These are phyloP conservation scores for Akanthomyces lecanii DNA, from an alignment of 2,329 filamentous ascomycete genomes.

Conservation along the genomic window DNA sequence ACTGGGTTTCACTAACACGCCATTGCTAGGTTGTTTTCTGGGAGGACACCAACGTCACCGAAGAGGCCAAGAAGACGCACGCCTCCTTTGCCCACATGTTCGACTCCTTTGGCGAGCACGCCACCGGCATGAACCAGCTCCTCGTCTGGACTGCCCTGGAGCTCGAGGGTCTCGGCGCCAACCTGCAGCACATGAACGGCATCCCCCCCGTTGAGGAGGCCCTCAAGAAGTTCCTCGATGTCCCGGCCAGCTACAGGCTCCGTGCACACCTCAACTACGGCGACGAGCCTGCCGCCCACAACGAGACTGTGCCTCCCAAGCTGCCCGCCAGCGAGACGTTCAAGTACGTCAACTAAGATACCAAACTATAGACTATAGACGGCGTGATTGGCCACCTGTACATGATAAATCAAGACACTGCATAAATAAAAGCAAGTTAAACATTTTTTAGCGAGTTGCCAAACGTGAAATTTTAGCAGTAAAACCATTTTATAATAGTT, in stretches of 20 bases:
- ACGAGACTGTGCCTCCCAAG: constrained; percentile 56
- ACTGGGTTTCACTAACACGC: constrained; percentile 39
- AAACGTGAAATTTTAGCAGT: not conserved
- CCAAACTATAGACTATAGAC: not conserved
- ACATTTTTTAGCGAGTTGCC: not conserved
- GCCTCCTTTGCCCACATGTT: constrained; percentile 75
- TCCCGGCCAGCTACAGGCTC: constrained; percentile 67
- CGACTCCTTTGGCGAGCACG: constrained; percentile 70
- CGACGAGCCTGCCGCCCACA: constrained; percentile 50
- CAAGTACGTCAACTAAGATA: constrained; percentile 11
- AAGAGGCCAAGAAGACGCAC: constrained; percentile 64
- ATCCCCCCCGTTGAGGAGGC: constrained; percentile 45
- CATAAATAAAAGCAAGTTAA: not conserved
- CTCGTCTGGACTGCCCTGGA: constrained; percentile 77
- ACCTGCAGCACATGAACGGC: constrained; percentile 92
- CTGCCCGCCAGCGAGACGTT: constrained; percentile 59
- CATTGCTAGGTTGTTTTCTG: constrained; percentile 79
- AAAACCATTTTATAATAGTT: not conserved
- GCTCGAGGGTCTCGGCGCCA: constrained; percentile 78
- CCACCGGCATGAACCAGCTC: constrained; percentile 74
- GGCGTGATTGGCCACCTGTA: not conserved
- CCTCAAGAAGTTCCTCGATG: constrained; percentile 54
- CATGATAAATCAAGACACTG: constrained; percentile 5
- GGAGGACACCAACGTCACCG: constrained; percentile 67
- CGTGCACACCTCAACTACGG: constrained; percentile 85